Conservation (phyloP, 208 protist genomes). For the Wallacemonas rigidus region DNA sequence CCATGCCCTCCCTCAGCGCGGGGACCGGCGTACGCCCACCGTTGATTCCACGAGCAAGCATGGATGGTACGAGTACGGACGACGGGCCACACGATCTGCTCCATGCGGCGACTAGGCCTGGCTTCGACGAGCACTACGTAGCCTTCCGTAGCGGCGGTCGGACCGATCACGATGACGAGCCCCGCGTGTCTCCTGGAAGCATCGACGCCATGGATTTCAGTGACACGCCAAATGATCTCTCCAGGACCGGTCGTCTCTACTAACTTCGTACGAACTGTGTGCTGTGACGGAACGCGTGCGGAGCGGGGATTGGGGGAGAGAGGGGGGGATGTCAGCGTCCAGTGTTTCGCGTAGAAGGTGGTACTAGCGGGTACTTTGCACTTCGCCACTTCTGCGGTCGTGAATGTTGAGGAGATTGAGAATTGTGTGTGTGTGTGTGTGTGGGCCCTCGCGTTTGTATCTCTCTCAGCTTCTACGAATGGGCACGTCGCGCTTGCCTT, state of each 20-base stretch:
- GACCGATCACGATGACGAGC: not conserved
- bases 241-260: not conserved
- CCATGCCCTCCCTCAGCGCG: not conserved
- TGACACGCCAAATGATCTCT: not conserved
- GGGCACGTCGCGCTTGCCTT: too few species aligned
- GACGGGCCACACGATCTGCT: not conserved
- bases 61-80: not conserved
- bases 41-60: not conserved
- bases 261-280: not conserved
- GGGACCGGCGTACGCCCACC: not conserved
- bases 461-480: too few species aligned
- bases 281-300: too few species aligned
- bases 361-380: too few species aligned
- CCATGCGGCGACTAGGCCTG: not conserved
- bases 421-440: too few species aligned
- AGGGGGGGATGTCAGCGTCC: too few species aligned
- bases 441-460: too few species aligned
- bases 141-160: conserved; percentile 2
- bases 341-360: too few species aligned
- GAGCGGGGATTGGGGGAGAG: too few species aligned
- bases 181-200: not conserved
- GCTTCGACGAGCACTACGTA: conserved; percentile 13
- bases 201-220: not conserved
- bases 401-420: too few species aligned
- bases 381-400: too few species aligned